Evolutionary conservation across 257 asterid genomes (phyloP).

Genomic region (Nicotiana otophora): DNA sequence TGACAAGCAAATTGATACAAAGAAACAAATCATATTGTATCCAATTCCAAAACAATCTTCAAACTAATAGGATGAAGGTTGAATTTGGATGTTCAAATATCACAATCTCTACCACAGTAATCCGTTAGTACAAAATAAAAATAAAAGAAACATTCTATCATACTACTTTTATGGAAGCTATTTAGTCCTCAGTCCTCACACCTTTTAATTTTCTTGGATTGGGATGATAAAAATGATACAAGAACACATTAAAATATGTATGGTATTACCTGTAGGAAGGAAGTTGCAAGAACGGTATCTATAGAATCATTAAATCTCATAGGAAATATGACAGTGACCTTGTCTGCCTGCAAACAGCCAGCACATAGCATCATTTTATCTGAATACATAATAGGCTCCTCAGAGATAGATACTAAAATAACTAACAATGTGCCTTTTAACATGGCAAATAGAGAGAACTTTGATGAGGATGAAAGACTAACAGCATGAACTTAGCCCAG

Average conservation of each 20-base stretch:
- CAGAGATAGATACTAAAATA: neutral
- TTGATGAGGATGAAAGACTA: neutral
- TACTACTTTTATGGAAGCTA: neutral
- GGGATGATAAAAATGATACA: neutral
- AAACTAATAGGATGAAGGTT: neutral
- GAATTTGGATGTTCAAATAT: neutral
- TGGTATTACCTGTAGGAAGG: conserved; percentile 74
- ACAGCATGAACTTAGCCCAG: neutral
- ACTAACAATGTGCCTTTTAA: neutral
- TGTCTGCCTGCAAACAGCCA: conserved; percentile 24
- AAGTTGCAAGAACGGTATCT: conserved; percentile 81
- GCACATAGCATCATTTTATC: conserved; percentile 1
- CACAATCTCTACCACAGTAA: conserved; percentile 2
- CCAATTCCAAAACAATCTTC: neutral
- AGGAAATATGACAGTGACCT: conserved; percentile 72
- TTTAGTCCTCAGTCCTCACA: neutral
- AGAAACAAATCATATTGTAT: neutral
- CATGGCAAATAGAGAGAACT: neutral
- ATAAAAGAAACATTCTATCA: neutral
- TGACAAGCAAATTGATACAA: neutral
- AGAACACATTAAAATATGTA: neutral
- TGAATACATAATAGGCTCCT: neutral
- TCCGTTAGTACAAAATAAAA: neutral
- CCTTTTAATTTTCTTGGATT: neutral
- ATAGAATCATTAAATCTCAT: conserved; percentile 87